Conservation (phyloP, 768 basidiomycete genomes). For the Galerina sulciceps region DNA sequence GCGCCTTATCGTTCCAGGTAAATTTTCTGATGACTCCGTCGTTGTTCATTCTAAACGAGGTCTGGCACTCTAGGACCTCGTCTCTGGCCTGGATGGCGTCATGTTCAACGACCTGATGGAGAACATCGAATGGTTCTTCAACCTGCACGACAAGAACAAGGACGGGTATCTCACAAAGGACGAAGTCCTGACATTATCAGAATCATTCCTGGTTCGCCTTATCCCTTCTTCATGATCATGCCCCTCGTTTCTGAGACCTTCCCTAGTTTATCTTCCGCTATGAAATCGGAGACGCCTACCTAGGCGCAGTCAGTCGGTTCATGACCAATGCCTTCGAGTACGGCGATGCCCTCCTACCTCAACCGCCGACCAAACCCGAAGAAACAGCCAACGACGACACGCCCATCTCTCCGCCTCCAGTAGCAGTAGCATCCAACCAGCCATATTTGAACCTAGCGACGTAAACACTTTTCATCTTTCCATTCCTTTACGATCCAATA, state of each 20-base stretch:
- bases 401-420: conserved; percentile 45
- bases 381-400: conserved; percentile 26
- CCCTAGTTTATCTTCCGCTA: conserved; percentile 95
- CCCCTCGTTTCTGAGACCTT: conserved; percentile 2
- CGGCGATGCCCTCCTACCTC: conserved; percentile 87
- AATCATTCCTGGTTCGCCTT: conserved; percentile 80
- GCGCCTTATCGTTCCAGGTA: conserved; percentile 90
- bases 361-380: conserved; percentile 34
- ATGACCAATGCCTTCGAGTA: conserved; percentile 99
- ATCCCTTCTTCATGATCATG: not conserved
- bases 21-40: conserved; percentile 13
- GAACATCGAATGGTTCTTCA: conserved; percentile 99
- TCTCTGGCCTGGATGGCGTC: conserved; percentile 86
- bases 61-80: conserved; percentile 69
- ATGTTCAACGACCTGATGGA: conserved; percentile 98
- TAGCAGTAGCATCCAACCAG: conserved; percentile 74
- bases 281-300: conserved; percentile 94
- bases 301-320: conserved; percentile 95
- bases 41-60: not conserved
- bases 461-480: conserved; percentile 39
- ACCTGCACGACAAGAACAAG: conserved; percentile 93
- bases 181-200: conserved; percentile 93
- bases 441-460: conserved; percentile 94
- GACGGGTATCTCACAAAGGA: conserved; percentile 96
- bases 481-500: not conserved